phyloP scores from a whole-genome alignment of 805 yeast genomes.

The Candida pseudofarinosa region DNA sequence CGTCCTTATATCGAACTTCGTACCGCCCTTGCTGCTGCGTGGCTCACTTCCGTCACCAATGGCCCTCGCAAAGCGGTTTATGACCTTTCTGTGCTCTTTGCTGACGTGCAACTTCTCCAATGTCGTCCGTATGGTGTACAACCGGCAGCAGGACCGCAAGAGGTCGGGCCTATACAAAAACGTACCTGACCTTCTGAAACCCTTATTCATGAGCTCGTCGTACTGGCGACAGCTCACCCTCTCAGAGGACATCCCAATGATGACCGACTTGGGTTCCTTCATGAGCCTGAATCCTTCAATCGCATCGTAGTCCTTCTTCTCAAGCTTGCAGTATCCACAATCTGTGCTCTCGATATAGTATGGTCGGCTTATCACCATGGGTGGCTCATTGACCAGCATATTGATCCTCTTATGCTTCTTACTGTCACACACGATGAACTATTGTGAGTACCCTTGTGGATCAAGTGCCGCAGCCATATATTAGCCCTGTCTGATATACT shows the following conservation, averaged over 20 bases:
- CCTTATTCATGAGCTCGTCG: conserved; percentile 63
- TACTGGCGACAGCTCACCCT: conserved; percentile 51
- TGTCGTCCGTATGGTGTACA: conserved; percentile 70
- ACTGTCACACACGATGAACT: background rate
- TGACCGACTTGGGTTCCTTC: conserved; percentile 11
- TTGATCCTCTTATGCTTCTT: background rate
- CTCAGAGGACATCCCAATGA: conserved; percentile 39
- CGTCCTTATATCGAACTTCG: conserved; percentile 22
- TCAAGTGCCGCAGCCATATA: no score
- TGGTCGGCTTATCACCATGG: conserved; percentile 42
- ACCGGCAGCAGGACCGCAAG: conserved; percentile 70
- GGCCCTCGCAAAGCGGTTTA: conserved; percentile 55
- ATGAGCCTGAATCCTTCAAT: conserved; percentile 21
- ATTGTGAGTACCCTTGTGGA: no score
- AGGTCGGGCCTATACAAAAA: conserved; percentile 64
- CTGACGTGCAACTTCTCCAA: conserved; percentile 41
- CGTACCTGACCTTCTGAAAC: conserved; percentile 76
- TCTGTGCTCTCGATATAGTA: conserved; percentile 38
- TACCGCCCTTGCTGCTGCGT: conserved; percentile 7
- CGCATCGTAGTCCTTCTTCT: conserved; percentile 36
- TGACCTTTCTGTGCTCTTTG: conserved; percentile 63
- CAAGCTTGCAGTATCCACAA: conserved; percentile 75
- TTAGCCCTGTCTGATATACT: no score
- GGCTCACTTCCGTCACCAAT: conserved; percentile 18
- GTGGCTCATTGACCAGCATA: background rate